Evolutionary conservation across 2,329 filamentous ascomycete genomes (phyloP).

Genomic region (Hypomyces rosellus): DNA sequence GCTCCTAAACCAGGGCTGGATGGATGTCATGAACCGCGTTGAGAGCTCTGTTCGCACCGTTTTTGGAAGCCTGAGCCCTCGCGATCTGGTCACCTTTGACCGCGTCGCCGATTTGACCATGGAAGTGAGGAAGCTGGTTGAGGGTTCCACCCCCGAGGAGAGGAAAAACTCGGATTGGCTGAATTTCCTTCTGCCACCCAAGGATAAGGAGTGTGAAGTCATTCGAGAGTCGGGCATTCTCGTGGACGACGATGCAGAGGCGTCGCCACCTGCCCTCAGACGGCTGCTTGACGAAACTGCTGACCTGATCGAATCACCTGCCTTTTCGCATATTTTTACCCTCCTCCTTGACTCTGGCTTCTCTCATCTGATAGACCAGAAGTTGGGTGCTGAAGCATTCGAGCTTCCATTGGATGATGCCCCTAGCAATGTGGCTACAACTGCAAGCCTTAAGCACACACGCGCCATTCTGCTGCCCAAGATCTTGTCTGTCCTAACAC

Average conservation of each 20-base stretch:
- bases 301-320: slow-evolving; percentile 88
- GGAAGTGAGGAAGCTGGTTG: slow-evolving; percentile 77
- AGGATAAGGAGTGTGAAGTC: slow-evolving; percentile 73
- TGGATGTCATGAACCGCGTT: slow-evolving; percentile 73
- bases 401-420: slow-evolving; percentile 39
- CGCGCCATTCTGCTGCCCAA: slow-evolving; percentile 73
- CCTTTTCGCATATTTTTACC: slow-evolving; percentile 80
- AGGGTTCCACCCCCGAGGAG: slow-evolving; percentile 50
- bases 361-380: slow-evolving; percentile 73
- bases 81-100: slow-evolving; percentile 79
- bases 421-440: slow-evolving; percentile 39
- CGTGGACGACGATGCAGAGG: slow-evolving; percentile 37
- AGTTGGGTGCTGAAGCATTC: slow-evolving; percentile 73
- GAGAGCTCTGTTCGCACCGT: slow-evolving; percentile 81
- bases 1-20: slow-evolving; percentile 87
- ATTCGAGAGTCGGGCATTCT: slow-evolving; percentile 79
- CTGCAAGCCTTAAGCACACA: slow-evolving; percentile 45
- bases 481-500: slow-evolving; percentile 80
- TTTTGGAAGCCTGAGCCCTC: slow-evolving; percentile 81
- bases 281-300: slow-evolving; percentile 91
- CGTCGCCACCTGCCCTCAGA: slow-evolving; percentile 58
- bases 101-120: slow-evolving; percentile 73
- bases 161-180: slow-evolving; percentile 61
- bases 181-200: slow-evolving; percentile 72
- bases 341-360: slow-evolving; percentile 84